Evolutionary conservation across 768 basidiomycete genomes (phyloP).

Genomic region (Suillus cothurnatus): DNA sequence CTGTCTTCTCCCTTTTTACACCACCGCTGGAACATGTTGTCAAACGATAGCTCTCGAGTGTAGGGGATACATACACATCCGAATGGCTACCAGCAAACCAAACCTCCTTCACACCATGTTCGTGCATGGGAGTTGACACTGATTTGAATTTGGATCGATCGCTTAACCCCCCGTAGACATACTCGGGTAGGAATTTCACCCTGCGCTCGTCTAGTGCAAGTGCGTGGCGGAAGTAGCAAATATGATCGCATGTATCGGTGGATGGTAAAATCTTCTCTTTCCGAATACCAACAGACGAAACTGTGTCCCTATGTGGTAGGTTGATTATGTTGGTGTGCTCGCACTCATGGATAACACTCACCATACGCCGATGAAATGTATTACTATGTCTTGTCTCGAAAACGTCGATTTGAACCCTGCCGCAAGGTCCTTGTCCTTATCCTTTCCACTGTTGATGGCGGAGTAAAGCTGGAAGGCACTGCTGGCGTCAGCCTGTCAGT

Average conservation of each 20-base stretch:
- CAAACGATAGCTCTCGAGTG: neutral
- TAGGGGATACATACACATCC: conserved; percentile 35
- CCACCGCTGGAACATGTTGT: conserved; percentile 26
- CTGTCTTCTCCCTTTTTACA: conserved; percentile 24
- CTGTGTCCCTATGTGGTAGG: conserved; percentile 42
- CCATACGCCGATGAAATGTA: conserved; percentile 51
- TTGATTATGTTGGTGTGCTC: neutral
- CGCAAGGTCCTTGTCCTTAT: conserved; percentile 23
- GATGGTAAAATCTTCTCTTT: conserved; percentile 37
- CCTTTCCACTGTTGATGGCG: conserved; percentile 21
- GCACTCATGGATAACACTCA: conserved; percentile 19
- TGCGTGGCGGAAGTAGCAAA: conserved; percentile 49
- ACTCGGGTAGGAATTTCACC: conserved; percentile 51
- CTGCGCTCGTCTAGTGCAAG: conserved; percentile 49
- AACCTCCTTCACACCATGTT: conserved; percentile 37
- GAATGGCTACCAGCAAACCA: conserved; percentile 46
- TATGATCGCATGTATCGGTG: conserved; percentile 30
- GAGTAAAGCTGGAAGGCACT: conserved; percentile 45
- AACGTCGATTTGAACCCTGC: conserved; percentile 39
- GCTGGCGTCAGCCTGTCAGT: conserved; percentile 2
- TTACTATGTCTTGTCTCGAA: conserved; percentile 33
- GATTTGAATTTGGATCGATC: neutral
- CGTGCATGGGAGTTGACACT: conserved; percentile 11
- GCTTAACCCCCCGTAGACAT: conserved; percentile 31
- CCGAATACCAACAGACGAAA: conserved; percentile 45